A percentile compares a stretch with the other conserved stretches of the same genome.
Conservation (phyloP, 2,329 filamentous ascomycete genomes). For the Graphilbum sp. region DNA sequence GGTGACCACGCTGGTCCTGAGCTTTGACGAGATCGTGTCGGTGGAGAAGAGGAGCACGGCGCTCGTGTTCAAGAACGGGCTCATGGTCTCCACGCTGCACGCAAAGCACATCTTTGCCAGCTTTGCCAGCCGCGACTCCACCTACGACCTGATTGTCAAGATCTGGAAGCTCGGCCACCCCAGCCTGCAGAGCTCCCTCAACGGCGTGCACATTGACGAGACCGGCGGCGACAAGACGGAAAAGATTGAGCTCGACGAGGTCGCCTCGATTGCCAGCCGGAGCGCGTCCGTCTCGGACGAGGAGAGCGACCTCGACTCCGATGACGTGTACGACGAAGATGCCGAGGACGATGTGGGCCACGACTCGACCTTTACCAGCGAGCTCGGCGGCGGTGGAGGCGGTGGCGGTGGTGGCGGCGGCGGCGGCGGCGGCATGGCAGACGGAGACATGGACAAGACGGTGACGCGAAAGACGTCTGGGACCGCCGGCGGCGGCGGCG, state of each 20-base stretch:
- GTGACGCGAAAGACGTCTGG: constrained; percentile 59
- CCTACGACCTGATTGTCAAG: constrained; percentile 91
- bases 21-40: constrained; percentile 93
- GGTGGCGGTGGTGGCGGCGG: constrained; percentile 28
- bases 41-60: constrained; percentile 96
- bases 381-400: constrained; percentile 27
- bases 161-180: constrained; percentile 98
- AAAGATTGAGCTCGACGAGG: constrained; percentile 50
- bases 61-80: constrained; percentile 88
- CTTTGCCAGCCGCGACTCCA: constrained; percentile 84
- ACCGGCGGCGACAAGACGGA: constrained; percentile 83
- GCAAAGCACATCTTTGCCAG: constrained; percentile 93
- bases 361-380: constrained; percentile 20
- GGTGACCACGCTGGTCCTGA: constrained; percentile 94
- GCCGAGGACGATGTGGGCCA: constrained; percentile 51
- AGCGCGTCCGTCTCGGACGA: constrained; percentile 43
- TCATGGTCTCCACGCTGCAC: constrained; percentile 91
- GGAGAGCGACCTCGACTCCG: constrained; percentile 51
- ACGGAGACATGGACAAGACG: constrained; percentile 45
- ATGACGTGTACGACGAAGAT: constrained; percentile 67
- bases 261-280: constrained; percentile 22
- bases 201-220: constrained; percentile 69
- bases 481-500: constrained; percentile 21
- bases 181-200: constrained; percentile 75
- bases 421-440: constrained; percentile 30